These are phyloP conservation scores for Biancaea sappan DNA, from an alignment of 306 rosid species.

Conservation along the genomic window DNA sequence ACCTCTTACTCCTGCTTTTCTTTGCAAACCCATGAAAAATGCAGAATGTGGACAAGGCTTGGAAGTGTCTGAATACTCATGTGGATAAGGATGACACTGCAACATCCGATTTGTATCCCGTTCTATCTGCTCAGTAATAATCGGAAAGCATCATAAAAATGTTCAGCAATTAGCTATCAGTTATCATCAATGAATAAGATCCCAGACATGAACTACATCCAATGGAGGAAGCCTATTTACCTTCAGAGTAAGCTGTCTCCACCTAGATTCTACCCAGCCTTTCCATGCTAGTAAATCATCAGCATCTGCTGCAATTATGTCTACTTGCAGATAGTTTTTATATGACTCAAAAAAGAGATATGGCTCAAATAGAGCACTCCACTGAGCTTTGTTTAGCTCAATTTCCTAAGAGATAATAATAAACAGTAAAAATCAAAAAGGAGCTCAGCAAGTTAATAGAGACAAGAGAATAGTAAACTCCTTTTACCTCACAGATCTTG, in stretches of 20 bases:
- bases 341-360: constrained; percentile 65
- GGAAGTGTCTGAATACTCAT: constrained; percentile 31
- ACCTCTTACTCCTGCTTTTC: constrained; percentile 33
- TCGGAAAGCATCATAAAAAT: not conserved
- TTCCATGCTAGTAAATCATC: constrained; percentile 73
- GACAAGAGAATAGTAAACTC: not conserved
- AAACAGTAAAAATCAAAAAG: not conserved
- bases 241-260: constrained; percentile 63
- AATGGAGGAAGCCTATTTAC: not conserved
- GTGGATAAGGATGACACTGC: constrained; percentile 43
- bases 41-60: constrained; percentile 39
- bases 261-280: constrained; percentile 80
- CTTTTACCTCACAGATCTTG: constrained; percentile 62
- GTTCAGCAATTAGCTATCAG: not conserved
- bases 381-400: constrained; percentile 60
- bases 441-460: not conserved
- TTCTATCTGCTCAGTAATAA: constrained; percentile 35
- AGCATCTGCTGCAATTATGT: constrained; percentile 61
- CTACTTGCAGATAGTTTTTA: constrained; percentile 74
- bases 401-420: constrained; percentile 44
- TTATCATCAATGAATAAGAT: not conserved
- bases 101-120: constrained; percentile 37
- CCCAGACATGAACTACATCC: not conserved
- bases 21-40: constrained; percentile 40
- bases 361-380: constrained; percentile 66